phyloP scores from a whole-genome alignment of 371 early-diverging fungal genomes.

The Mortierella sp. region DNA sequence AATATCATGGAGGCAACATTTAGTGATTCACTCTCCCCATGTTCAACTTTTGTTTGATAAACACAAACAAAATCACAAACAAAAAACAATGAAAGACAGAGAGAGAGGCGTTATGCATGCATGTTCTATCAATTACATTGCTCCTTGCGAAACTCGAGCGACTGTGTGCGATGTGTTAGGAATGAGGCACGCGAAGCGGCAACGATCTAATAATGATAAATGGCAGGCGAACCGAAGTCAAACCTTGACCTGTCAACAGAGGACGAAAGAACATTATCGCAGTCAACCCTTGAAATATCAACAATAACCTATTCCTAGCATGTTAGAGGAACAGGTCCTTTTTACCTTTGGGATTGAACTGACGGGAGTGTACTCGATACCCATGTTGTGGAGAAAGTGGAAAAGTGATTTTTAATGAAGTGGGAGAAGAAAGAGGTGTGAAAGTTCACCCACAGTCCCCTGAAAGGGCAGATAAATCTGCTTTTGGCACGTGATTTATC shows the following conservation, averaged over 20 bases:
- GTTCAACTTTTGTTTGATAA: no score
- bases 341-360: constrained; percentile 30
- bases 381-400: constrained; percentile 14
- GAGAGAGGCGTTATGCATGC: neutral
- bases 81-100: no score
- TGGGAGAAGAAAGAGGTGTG: neutral
- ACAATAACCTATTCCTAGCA: neutral
- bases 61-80: no score
- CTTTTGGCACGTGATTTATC: no score
- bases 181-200: constrained; percentile 27
- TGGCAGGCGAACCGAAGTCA: neutral
- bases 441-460: no score
- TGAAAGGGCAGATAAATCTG: no score
- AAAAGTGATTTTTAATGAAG: neutral
- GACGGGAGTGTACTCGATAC: constrained; percentile 20
- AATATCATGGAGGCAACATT: neutral
- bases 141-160: constrained; percentile 53
- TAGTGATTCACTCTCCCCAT: no score
- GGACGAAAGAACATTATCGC: neutral
- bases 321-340: neutral
- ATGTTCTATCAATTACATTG: constrained; percentile 25
- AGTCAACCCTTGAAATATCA: no score
- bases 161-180: constrained; percentile 37
- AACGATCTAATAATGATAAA: constrained; percentile 28
- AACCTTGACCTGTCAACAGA: neutral